Evolutionary conservation across 2,329 filamentous ascomycete species (phyloP), one percentile per base, ranked within the genome.

Genomic region (Aurifilum marmelostoma): DNA sequence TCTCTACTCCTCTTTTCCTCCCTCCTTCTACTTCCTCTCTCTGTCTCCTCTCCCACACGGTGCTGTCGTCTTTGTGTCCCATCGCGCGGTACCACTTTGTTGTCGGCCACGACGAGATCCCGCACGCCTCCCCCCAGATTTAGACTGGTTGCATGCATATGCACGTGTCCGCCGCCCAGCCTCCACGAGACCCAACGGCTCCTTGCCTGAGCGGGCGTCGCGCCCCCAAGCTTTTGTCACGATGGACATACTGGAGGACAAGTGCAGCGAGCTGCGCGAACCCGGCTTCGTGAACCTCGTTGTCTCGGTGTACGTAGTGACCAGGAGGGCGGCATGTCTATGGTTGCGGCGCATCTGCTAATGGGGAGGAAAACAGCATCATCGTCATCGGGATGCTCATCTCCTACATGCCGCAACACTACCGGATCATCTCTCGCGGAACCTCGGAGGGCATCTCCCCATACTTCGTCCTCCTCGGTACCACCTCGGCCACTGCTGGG

Each of bases 361-460:
- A 78, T 67, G 6, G 9, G 67, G 6, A 8, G 67, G 34, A 21
- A 52, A 29, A 16, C 74, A 89, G 87, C 71, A 77, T 97, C 75
- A 93, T 98, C 74, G 85, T 98, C 71, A 78, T 97, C 74, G 95
- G 95, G 68, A 94, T 98, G 75, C 84, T 97, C 71, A 82, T 97
- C 69, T 98, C 95, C 43, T 99, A 99, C 82, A 86, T 98, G 2
- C 96, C 96, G 0, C 96, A 99, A 78, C 95, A 98, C 80, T 88
- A 91, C 79, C 93, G 96, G 76, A 98, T 99, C 80, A 92, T 97
- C 74, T 84, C 87, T 54, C 89, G 94, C 67, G 88, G 90, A 71
- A 96, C 93, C 18, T 97, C 95, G 29, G 95, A 97, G 79, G 96
- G 96, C 71, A 94, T 99, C 71, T 97, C 94, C 39, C 95, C 96